Base-by-base conservation (phyloP, 192 early-diverging fungal species). In the Phlyctochytrium planicorne region DNA sequence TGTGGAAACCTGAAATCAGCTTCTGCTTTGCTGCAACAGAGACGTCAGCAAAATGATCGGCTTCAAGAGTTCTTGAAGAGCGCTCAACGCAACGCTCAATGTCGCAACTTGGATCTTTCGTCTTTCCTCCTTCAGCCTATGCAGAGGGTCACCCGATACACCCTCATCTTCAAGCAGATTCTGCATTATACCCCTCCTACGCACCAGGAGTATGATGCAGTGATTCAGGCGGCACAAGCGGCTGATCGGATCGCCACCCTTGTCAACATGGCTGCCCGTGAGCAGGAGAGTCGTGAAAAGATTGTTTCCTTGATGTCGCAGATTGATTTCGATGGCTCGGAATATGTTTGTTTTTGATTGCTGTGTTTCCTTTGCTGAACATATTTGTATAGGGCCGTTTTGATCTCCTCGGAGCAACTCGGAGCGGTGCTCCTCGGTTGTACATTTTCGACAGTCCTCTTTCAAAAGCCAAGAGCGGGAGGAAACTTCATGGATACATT, bases 401-500 rank as follows among this genome's bases (percentile, higher is more conserved):
- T 2, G 80, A 89, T 69, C 62, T 91, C 52, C 67, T 61, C 6
- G 78, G 83, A 6, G 77, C 82, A 32, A 88, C 90, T 34, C 71
- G 81, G 30, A 69, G 68, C 20, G 63, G 91, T 24, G 86, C 87
- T 2, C 68, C 68, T 6, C 76, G 92, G 35, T 74, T 81, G 59
- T 87, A 90, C 59, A 72, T 93, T 10, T 81, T 87, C 62, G 90
- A 94, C 50, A 91, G 92, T 33, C 60, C 69, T 25, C 72, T 94
- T 6, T 67, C 78, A 20, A 94, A 94, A 69, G 80, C 83, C 17
- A 94, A 93, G 59, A 91, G 90, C 63, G 90, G 89, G 14, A 78
- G 91, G 30, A 91, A 89, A 63, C 75, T 94, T 1, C 81, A 89
- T 66, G 89, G 67, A 20, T 85, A 77, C 68, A 60, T 87, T 30